These are phyloP conservation scores for Coemansia sp. DNA, from an alignment of 192 early-diverging fungal genomes.

Conservation along the genomic window DNA sequence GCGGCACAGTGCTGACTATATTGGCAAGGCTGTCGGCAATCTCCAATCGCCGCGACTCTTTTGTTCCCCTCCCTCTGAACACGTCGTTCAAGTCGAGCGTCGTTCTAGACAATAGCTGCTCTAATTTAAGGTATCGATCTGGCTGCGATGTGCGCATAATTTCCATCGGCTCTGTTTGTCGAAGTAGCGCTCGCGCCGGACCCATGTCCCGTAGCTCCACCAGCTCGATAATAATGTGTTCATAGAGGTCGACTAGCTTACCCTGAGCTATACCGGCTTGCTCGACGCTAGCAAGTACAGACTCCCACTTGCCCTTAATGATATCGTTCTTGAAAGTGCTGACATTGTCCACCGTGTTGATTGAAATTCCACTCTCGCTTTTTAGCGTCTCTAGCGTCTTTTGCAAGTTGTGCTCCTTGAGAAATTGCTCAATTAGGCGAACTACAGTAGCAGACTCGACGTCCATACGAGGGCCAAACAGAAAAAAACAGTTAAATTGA, in stretches of 20 bases:
- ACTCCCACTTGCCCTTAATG: slow-evolving; percentile 81
- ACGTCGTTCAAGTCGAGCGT: slow-evolving; percentile 62
- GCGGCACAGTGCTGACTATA: slow-evolving; percentile 55
- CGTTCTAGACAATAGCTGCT: slow-evolving; percentile 66
- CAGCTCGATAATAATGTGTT: slow-evolving; percentile 87
- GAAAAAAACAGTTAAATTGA: background rate
- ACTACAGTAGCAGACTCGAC: slow-evolving; percentile 65
- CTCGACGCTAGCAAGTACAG: slow-evolving; percentile 69
- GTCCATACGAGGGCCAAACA: slow-evolving; percentile 17
- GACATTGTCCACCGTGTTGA: slow-evolving; percentile 86
- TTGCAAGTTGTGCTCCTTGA: slow-evolving; percentile 86
- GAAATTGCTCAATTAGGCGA: slow-evolving; percentile 89
- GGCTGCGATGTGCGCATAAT: slow-evolving; percentile 68
- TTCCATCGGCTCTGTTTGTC: slow-evolving; percentile 92
- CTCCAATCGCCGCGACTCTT: slow-evolving; percentile 67
- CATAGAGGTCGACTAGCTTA: slow-evolving; percentile 83
- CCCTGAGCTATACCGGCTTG: slow-evolving; percentile 64
- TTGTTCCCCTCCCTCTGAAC: slow-evolving; percentile 31
- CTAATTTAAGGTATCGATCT: slow-evolving; percentile 81
- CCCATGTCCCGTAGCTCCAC: slow-evolving; percentile 79
- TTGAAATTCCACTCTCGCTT: slow-evolving; percentile 71
- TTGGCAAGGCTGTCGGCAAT: slow-evolving; percentile 66
- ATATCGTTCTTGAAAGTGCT: slow-evolving; percentile 74
- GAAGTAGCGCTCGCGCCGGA: slow-evolving; percentile 78
- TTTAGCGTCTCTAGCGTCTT: slow-evolving; percentile 76